Base-by-base conservation (phyloP, 768 basidiomycete species). In the Tephrocybe sp. region DNA sequence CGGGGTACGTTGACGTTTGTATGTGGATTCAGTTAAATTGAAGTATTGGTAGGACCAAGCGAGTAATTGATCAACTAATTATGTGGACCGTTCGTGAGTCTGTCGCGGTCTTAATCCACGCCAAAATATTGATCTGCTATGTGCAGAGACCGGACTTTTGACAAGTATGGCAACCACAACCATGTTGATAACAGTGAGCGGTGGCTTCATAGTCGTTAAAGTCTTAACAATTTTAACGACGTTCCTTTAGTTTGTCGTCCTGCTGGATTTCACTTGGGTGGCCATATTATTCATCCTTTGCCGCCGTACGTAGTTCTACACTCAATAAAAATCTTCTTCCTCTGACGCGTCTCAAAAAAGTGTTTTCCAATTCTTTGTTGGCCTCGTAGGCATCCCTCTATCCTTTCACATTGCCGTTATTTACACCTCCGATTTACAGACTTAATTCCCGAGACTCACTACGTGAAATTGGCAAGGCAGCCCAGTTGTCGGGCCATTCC, bases 341-440 rank as follows among this genome's bases (percentile, higher is more conserved):
- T 43, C 32, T 42, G n/a, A n/a, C 13, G n/a, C 22, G 4, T 18
- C 28, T 16, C 40, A 8, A 5, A 22, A 11, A 12, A 51, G 49
- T 51, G 5, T 51, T 50, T 25, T 42, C 42, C 4, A 51, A 51
- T 26, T 51, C 49, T 11, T 19, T 51, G 31, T 35, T 51, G 49
- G 49, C 49, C n/a, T 44, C 49, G 49, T 51, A 38, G 3, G 49
- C 26, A 16, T 6, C n/a, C 28, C 2, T 13, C 21, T 30, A 19
- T 26, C 25, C 12, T 41, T 16, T 7, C 12, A 30, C 28, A 6
- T 30, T 12, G 7, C 12, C 28, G 28, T 30, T 7, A 7, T 24
- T 22, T 27, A 7, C 6, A 30, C 12, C 7, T 30, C 12, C 28
- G 12, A 30, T 6, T 30, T 30, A 25, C 18, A 51, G 49, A 11